Evolutionary conservation across 306 rosid species (phyloP).

Genomic region (Quercus parvula): DNA sequence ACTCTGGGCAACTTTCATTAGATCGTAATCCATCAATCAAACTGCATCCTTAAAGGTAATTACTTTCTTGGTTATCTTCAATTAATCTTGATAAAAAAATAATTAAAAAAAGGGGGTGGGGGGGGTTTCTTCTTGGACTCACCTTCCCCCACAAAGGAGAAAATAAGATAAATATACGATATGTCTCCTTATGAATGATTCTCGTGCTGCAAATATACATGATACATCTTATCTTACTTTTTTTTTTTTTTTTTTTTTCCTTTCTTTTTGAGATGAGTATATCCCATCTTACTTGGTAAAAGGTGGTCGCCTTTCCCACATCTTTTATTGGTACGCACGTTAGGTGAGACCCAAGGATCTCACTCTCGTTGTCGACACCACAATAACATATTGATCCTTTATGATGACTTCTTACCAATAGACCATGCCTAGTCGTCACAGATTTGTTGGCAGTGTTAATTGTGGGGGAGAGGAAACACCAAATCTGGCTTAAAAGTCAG

Average conservation of each 20-base stretch:
- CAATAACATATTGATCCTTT: conserved; percentile 19
- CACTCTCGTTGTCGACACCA: not conserved
- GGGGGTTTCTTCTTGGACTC: not conserved
- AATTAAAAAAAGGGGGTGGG: not conserved
- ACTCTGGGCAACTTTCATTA: no score
- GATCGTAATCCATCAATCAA: no score
- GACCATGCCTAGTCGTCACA: not conserved
- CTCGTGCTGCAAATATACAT: not conserved
- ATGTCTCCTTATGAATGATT: not conserved
- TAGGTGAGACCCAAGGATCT: conserved; percentile 19
- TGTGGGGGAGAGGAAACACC: not conserved
- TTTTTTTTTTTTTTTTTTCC: no score
- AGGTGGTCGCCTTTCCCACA: not conserved
- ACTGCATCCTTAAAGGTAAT: no score
- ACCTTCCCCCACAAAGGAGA: not conserved
- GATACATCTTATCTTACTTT: no score
- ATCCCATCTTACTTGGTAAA: conserved; percentile 18
- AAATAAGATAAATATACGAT: not conserved
- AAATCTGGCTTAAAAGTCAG: conserved; percentile 28
- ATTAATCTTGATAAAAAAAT: no score
- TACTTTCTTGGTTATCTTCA: no score
- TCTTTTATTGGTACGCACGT: conserved; percentile 4
- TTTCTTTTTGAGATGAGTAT: not conserved
- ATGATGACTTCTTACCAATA: conserved; percentile 6
- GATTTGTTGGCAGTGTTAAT: not conserved